A percentile compares a stretch with the other conserved stretches of the same genome.
Conservation (phyloP, 176 grass and related monocot genomes). For the Tillandsia fasciculata region DNA sequence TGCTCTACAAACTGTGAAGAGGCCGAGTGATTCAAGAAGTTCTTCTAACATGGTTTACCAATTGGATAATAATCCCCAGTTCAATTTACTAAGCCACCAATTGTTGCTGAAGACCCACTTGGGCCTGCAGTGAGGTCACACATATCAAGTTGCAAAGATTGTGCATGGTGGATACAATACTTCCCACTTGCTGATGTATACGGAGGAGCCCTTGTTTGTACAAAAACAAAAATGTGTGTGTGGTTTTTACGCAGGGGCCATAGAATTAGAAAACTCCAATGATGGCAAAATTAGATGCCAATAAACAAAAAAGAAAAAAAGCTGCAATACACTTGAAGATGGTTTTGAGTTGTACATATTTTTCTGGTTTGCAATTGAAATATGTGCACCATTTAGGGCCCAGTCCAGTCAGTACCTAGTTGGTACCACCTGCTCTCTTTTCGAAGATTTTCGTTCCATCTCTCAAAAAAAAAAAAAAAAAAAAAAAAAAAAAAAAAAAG, state of each 20-base stretch:
- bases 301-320: too few species aligned
- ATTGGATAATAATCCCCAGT: constrained; percentile 17
- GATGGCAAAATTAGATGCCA: too few species aligned
- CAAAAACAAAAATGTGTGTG: neutral
- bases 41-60: neutral
- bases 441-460: too few species aligned
- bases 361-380: neutral
- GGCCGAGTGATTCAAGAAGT: neutral
- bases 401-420: too few species aligned
- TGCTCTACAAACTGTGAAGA: neutral
- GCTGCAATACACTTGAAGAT: neutral
- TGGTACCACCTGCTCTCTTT: too few species aligned
- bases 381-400: too few species aligned
- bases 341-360: constrained; percentile 4
- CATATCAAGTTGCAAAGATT: neutral
- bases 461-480: too few species aligned
- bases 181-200: too few species aligned
- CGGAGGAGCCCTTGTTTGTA: too few species aligned
- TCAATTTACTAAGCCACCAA: constrained; percentile 28
- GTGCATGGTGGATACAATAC: too few species aligned
- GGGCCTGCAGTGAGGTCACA: neutral
- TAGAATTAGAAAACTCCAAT: too few species aligned
- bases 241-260: neutral
- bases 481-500: neutral
- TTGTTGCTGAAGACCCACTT: constrained; percentile 10